Evolutionary conservation across 805 yeast genomes (phyloP), one percentile per base, ranked within the genome.

Genomic region (Tetrapisispora iriomotensis): DNA sequence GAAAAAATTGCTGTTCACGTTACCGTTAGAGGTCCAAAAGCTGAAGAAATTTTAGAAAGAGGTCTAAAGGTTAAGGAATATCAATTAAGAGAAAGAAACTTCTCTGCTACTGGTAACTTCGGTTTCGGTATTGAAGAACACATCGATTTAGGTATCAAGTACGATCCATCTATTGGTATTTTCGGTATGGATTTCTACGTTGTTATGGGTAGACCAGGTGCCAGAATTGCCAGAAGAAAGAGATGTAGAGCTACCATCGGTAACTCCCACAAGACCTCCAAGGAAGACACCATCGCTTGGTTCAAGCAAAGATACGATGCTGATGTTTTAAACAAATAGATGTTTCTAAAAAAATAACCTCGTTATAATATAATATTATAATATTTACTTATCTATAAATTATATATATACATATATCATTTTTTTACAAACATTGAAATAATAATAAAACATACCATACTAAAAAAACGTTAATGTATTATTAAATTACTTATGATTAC

Each of bases 171-270:
- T 67, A 92, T 92, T 66, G 97, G 97, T 71, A 92, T 92, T 70
- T 92, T 90, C 92, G 98, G 98, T 82, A 92, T 83, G 94, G 98
- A 92, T 75, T 92, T 92, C 86, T 92, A 88, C 88, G 87, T 92
- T 67, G 96, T 90, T 67, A 75, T 92, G 77, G 96, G 96, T 71
- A 90, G 98, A 77, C 92, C 96, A 68, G 98, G 98, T 76, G 82
- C 79, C 78, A 85, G 98, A 77, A 84, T 92, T 62, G 79, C 97
- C 65, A 90, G 97, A 80, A 83, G 92, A 82, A 92, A 92, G 94
- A 85, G 95, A 77, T 75, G 83, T 67, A 75, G 79, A 67, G 75
- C 86, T 63, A 74, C 71, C 60, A 75, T 92, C 60, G 98, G 98
- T 74, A 79, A 82, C 81, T 63, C 75, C 65, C 98, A 92, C 84